phyloP scores from a whole-genome alignment of 2,329 filamentous ascomycete species.

The Pseudocercospora fuligena region DNA sequence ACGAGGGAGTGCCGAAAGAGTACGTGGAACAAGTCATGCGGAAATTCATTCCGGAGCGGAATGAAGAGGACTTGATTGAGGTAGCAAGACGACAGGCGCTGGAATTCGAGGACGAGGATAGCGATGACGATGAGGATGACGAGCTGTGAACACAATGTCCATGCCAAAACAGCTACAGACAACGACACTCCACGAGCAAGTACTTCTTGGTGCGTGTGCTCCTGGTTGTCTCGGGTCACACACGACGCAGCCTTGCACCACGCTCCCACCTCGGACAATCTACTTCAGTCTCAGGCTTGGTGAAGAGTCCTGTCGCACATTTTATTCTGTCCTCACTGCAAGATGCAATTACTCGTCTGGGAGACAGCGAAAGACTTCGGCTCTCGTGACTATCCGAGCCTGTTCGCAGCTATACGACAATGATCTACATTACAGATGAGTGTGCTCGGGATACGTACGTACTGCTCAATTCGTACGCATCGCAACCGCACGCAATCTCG shows the following conservation, averaged over 20 bases:
- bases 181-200: not conserved
- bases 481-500: not conserved
- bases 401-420: not conserved
- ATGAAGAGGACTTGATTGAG: conserved; percentile 35
- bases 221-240: not conserved
- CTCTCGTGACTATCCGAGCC: not conserved
- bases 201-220: not conserved
- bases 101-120: conserved; percentile 34
- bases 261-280: not conserved
- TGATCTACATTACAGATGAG: not conserved
- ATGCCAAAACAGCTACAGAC: not conserved
- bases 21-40: conserved; percentile 64
- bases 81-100: conserved; percentile 46
- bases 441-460: not conserved
- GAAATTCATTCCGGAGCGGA: conserved; percentile 51
- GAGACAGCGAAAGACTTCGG: not conserved
- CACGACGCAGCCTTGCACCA: not conserved
- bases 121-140: not conserved
- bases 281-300: not conserved
- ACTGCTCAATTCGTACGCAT: not conserved
- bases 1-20: conserved; percentile 56
- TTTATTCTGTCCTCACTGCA: not conserved
- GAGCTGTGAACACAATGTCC: not conserved
- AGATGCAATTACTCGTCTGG: not conserved
- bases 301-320: no score